These are phyloP conservation scores for Phalaenopsis equestris DNA, from an alignment of 106 monocot genomes.

Conservation along the genomic window DNA sequence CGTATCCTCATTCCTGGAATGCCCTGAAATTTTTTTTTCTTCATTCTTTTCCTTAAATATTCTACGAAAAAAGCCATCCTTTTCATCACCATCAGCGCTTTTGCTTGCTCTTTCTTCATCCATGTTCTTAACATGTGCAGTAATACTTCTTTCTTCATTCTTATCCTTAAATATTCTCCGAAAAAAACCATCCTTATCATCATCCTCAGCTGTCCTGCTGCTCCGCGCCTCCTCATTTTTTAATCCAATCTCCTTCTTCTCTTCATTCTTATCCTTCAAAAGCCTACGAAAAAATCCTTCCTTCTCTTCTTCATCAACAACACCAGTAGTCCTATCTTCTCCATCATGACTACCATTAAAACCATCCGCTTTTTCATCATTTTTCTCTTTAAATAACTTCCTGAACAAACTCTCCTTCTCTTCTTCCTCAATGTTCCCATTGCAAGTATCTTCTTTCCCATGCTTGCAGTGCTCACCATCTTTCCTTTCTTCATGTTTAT, in stretches of 20 bases:
- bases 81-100: conserved; percentile 47
- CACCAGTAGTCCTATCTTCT: conserved; percentile 25
- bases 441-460: conserved; percentile 24
- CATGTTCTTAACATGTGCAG: conserved; percentile 18
- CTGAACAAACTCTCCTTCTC: conserved; percentile 71
- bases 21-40: conserved; percentile 29
- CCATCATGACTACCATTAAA: conserved; percentile 34
- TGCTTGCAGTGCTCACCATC: conserved; percentile 24
- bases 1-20: conserved; percentile 39
- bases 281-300: conserved; percentile 48
- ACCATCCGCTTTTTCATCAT: conserved; percentile 52
- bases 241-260: conserved; percentile 23
- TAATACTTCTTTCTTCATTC: conserved; percentile 33
- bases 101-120: conserved; percentile 25
- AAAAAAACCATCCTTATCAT: conserved; percentile 61
- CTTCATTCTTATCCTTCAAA: conserved; percentile 57
- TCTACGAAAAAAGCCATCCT: conserved; percentile 44
- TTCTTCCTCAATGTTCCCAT: conserved; percentile 34
- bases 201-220: conserved; percentile 28
- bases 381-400: conserved; percentile 79
- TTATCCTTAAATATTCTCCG: conserved; percentile 56
- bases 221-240: conserved; percentile 29
- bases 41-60: conserved; percentile 61
- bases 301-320: conserved; percentile 37
- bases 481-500: conserved; percentile 45